Base-by-base conservation (phyloP, 768 basidiomycete species). In the Flagelloscypha sp. region DNA sequence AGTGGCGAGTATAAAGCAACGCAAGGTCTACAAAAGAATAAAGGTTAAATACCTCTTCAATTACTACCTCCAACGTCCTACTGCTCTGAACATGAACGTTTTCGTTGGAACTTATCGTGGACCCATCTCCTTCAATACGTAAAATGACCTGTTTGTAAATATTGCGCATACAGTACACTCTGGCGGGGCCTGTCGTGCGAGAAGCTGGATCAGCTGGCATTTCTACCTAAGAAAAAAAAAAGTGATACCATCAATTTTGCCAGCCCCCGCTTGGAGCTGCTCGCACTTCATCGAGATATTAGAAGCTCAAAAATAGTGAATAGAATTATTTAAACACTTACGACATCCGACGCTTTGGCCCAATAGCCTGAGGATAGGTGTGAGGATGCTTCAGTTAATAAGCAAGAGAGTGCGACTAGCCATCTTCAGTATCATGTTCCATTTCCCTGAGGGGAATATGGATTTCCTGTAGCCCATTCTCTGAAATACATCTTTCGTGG, bases 91-190 rank as follows among this genome's bases (percentile, higher is more conserved):
- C n/a, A n/a, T n/a, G n/a, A n/a, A n/a, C n/a, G n/a, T n/a, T n/a
- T n/a, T n/a, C n/a, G n/a, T n/a, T n/a, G n/a, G n/a, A n/a, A n/a
- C n/a, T n/a, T n/a, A n/a, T n/a, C n/a, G n/a, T n/a, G n/a, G n/a
- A n/a, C n/a, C n/a, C n/a, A n/a, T 72, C 64, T 20, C 64, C 61
- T 7, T 69, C 62, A 18, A 84, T 66, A 20, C 78, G 72, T 48
- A 84, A 62, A 46, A 85, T 74, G 35, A 76, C 65, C 47, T 85
- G 82, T 33, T 74, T 66, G 52, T 76, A 84, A 56, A 70, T 72
- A 20, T 80, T 80, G 18, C 82, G 72, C 52, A 73, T 57, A 2
- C 73, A 74, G 44, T 72, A 84, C 19, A 76, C 75, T 49, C 69
- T 76, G 18, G 80, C 80, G 8, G 76, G 74, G n/a, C 80, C 80